Evolutionary conservation across 2,329 filamentous ascomycete species (phyloP).

Genomic region (Fusarium torulosum): DNA sequence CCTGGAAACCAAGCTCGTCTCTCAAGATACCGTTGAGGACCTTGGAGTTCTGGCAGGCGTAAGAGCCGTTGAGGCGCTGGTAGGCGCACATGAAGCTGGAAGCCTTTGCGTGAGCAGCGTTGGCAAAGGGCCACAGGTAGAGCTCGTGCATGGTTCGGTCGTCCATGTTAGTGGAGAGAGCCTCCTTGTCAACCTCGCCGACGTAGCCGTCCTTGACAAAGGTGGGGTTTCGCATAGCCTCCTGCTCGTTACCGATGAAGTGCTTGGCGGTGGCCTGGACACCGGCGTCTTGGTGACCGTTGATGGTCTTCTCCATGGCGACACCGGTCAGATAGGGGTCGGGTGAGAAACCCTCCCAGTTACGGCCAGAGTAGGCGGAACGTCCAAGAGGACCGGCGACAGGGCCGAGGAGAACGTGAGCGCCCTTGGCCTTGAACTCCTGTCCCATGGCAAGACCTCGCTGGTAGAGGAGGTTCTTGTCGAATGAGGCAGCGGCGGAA

Average conservation of each 20-base stretch:
- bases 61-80: slow-evolving; percentile 84
- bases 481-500: slow-evolving; percentile 74
- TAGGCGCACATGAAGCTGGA: slow-evolving; percentile 73
- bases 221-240: slow-evolving; percentile 50
- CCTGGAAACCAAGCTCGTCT: slow-evolving; percentile 83
- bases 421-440: slow-evolving; percentile 79
- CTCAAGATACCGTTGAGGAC: slow-evolving; percentile 81
- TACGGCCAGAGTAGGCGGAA: slow-evolving; percentile 65
- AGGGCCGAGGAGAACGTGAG: slow-evolving; percentile 72
- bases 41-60: slow-evolving; percentile 84
- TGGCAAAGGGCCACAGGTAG: slow-evolving; percentile 54
- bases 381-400: slow-evolving; percentile 58
- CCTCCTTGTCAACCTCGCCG: slow-evolving; percentile 46
- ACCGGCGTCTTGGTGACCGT: slow-evolving; percentile 53
- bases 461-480: slow-evolving; percentile 75
- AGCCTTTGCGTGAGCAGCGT: slow-evolving; percentile 51
- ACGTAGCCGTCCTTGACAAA: slow-evolving; percentile 45
- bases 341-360: slow-evolving; percentile 74
- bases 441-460: slow-evolving; percentile 65
- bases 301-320: slow-evolving; percentile 53
- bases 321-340: slow-evolving; percentile 77
- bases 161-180: slow-evolving; percentile 63
- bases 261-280: slow-evolving; percentile 57
- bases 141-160: slow-evolving; percentile 71
- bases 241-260: slow-evolving; percentile 56